Base-by-base conservation (phyloP, 2,329 filamentous ascomycete genomes). In the Rugonectria rugulosa region DNA sequence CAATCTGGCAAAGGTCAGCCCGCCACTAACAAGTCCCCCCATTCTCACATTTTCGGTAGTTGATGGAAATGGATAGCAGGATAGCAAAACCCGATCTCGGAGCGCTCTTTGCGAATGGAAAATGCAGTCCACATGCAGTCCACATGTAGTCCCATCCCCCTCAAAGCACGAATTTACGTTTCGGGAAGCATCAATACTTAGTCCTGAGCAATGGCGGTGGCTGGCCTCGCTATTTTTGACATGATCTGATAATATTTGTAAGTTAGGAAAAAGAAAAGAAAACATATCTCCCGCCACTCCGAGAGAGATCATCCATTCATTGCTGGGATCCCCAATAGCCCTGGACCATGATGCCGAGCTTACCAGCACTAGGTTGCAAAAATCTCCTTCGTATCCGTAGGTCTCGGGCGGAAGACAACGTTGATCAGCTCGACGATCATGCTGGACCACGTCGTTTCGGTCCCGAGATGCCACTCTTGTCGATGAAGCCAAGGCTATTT, bases 211-310 rank as follows among this genome's bases (percentile, higher is more conserved):
- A 27, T 27, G 24, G 11, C 11, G 11, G 24, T 27, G 11, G 24
- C 24, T 27, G 24, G 11, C 6, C 11, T 27, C 21, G n/a, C 9
- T 32, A 36, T n/a, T 42, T 36, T 44, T 23, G n/a, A 37, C 20
- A 56, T 47, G 48, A 47, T 45, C 38, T 54, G 53, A 50, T 50
- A 42, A n/a, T n/a, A n/a, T n/a, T n/a, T n/a, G n/a, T n/a, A n/a
- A 50, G 24, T 38, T 14, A 17, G 23, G 19, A 6, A 38, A 36
- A 47, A 24, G 34, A 38, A 48, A 21, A 32, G 32, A 27, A 24
- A 32, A 23, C n/a, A 50, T 24, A 29, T 24, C 19, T 9, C 34
- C 12, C 17, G 34, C 34, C 6, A 19, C 34, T 38, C 34, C 15
- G 34, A 17, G 17, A 7, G 17, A 38, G 12, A 32, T 32, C 29